Evolutionary conservation across 2,329 filamentous ascomycete genomes (phyloP), one percentile per base, ranked within the genome.

Genomic region (Spiromastix sp.): DNA sequence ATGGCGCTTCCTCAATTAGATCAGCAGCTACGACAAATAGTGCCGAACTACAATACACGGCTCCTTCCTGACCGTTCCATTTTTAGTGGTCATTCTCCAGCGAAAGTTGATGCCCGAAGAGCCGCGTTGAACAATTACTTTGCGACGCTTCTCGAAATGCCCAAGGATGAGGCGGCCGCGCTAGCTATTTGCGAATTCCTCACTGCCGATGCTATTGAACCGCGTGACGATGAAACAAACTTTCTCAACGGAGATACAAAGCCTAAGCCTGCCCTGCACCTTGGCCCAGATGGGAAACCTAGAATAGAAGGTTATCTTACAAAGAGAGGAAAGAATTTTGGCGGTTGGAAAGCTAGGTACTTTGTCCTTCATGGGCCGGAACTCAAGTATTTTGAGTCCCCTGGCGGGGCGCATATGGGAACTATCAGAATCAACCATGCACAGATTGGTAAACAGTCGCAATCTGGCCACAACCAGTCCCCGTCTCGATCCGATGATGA

Each of bases 281-380:
- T 66, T 3, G 74, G 77, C 0, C 68, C 75, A 4, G 75, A 79
- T 48, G 76, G 77, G 3, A 75, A 78, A 32, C 77, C 81, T 6
- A 70, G 79, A 40, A 85, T 85, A 52, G 87, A 79, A 52, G 91
- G 91, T 6, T 98, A 96, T 57, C 66, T 98, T 32, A 96, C 91
- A 2, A 98, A 98, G 65, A 77, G 84, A 47, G 91, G 91, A 32
- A 98, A 98, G 68, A 96, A 96, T 52, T 98, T 98, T 62, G 91
- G 91, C 34, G 91, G 91, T 32, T 98, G 91, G 91, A 98, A 98
- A 61, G 87, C 86, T 8, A 66, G 79, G 38, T 82, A 76, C 50
- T 83, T 83, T 50, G 69, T 80, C 10, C 64, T 84, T 3, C 74
- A 83, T 47, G 78, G 77, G 7, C 72, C 79, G 4, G 70, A 79